A percentile compares a stretch with the other conserved stretches of the same genome.
These are phyloP conservation scores for Podospora bellae-mahoneyi DNA, from an alignment of 495 filamentous ascomycete genomes.

Conservation along the genomic window DNA sequence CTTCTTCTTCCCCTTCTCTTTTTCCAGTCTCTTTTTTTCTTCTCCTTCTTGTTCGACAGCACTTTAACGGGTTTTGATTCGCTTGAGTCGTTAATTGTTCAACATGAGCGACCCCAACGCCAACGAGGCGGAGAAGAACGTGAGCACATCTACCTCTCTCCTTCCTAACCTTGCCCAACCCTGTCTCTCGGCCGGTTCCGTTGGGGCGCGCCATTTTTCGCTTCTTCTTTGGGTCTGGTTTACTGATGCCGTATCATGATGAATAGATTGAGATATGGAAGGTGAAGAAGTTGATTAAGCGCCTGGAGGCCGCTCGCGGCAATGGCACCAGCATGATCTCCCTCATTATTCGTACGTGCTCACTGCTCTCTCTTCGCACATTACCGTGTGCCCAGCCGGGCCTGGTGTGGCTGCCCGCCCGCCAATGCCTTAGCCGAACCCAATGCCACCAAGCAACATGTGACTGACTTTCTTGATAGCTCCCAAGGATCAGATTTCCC, in stretches of 20 bases:
- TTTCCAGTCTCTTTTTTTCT: conserved; percentile 10
- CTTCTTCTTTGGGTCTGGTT: background rate
- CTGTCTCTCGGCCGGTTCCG: background rate
- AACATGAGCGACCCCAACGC: conserved; percentile 86
- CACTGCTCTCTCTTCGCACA: background rate
- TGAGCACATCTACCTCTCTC: conserved; percentile 38
- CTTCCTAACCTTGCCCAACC: background rate
- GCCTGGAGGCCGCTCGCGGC: conserved; percentile 85
- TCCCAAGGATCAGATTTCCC: conserved; percentile 95
- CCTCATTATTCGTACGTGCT: conserved; percentile 83
- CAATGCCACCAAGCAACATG: conserved; percentile 3
- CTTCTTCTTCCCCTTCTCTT: conserved; percentile 4
- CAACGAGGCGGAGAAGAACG: conserved; percentile 97
- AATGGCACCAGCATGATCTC: conserved; percentile 99
- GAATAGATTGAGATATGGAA: conserved; percentile 69
- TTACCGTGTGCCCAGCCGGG: background rate
- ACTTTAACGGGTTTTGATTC: conserved; percentile 6
- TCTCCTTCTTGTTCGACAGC: background rate
- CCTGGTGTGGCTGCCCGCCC: too few species aligned
- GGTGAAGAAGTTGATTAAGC: conserved; percentile 96
- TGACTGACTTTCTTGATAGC: conserved; percentile 49
- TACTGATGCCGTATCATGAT: conserved; percentile 18
- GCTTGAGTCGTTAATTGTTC: conserved; percentile 29
- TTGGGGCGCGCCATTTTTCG: background rate
- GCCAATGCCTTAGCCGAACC: background rate